Evolutionary conservation across 106 monocot genomes (phyloP), one percentile per base, ranked within the genome.

Genomic region (Dendrobium chrysotoxum): DNA sequence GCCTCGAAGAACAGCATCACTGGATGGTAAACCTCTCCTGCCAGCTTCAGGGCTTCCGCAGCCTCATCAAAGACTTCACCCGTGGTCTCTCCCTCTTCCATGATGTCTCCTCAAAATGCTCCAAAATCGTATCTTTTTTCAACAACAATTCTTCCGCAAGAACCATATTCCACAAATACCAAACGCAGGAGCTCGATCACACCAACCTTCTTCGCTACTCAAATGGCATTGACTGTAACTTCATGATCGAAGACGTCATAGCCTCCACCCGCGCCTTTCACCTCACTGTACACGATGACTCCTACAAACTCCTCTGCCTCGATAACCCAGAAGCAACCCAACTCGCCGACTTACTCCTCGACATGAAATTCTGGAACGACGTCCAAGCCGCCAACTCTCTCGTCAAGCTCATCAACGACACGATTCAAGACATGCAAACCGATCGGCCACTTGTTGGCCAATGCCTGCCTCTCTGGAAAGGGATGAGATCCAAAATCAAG

Each of bases 11-110:
- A 42, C 78, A 79, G 82, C 80, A 93, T 77, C 87, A 81, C 12
- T 93, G 90, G 93, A 88, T 93, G 89, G 91, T 93, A 15, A 93
- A 93, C 78, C 88, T 93, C 75, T 38, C 82, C 28, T 93, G 93
- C 78, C 89, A 86, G 50, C 82, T 89, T 47, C 87, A 93, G 28
- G 88, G 85, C 5, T 87, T 93, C 74, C 79, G 78, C 78, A 81
- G 83, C 44, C 84, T 94, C 54, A 39, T 94, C 65, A 91, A 89
- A 77, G 89, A 91, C 66, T 82, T 94, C 54, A 44, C 75, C 38
- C 67, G 84, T 0, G 88, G 80, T 68, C 83, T 91, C 40, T 84
- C 83, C 1, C 45, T 89, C 40, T 85, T 91, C 75, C 68, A 74
- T 25, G 25, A 76, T 40, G 86, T 80, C 31, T 42, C 83, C 35